Conservation (phyloP, 2,329 filamentous ascomycete genomes). For the Fragosphaeria purpurea region DNA sequence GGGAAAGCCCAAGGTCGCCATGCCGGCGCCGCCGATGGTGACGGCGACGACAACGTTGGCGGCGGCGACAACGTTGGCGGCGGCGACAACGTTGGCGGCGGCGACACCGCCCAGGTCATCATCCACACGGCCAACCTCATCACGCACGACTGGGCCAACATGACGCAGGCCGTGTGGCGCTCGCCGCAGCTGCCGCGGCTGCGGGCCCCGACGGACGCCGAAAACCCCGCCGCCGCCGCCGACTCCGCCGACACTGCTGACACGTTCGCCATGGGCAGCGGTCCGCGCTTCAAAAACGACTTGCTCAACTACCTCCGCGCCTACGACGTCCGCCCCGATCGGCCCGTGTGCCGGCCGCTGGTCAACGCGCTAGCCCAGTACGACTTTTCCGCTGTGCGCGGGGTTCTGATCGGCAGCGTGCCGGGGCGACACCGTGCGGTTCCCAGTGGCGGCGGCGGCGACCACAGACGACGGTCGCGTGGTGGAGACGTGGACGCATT, state of each 20-base stretch:
- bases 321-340: conserved; percentile 47
- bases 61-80: conserved; percentile 51
- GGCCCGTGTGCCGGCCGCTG: conserved; percentile 43
- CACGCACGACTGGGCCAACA: conserved; percentile 73
- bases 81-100: conserved; percentile 19
- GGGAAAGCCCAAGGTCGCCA: too few relatives aligned
- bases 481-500: background rate
- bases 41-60: too few relatives aligned
- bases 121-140: conserved; percentile 94
- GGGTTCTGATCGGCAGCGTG: conserved; percentile 66
- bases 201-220: background rate
- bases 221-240: conserved; percentile 2
- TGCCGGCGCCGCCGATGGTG: too few relatives aligned
- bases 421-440: conserved; percentile 54
- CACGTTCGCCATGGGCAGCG: conserved; percentile 37
- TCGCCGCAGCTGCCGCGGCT: conserved; percentile 58
- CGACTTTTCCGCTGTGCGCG: conserved; percentile 61
- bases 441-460: conserved; percentile 19
- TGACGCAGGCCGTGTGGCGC: conserved; percentile 76
- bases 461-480: background rate
- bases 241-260: conserved; percentile 17
- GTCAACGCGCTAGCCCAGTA: conserved; percentile 47
- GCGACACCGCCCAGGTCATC: conserved; percentile 65
- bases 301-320: conserved; percentile 59
- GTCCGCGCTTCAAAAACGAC: conserved; percentile 64